Percentiles rank a stretch among this genome's conserved stretches.
Evolutionary conservation across 2,329 filamentous ascomycete genomes (phyloP).

Genomic region (Colletotrichum tanaceti): DNA sequence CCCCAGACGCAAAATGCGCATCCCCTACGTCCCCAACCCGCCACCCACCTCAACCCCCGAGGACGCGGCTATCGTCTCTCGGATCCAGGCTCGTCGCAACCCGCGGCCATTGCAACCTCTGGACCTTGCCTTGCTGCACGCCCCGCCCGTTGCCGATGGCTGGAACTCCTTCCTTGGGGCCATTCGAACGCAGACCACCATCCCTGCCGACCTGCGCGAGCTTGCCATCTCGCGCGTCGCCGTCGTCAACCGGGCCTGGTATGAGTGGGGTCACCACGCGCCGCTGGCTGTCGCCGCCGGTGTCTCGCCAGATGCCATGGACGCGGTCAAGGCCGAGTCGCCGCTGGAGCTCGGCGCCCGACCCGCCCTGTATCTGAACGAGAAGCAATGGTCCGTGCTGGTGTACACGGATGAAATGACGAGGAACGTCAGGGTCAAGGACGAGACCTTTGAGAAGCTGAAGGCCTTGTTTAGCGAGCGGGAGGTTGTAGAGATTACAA

Average conservation of each 20-base stretch:
- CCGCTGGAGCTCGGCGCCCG: slow-evolving; percentile 45
- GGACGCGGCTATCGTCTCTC: slow-evolving; percentile 69
- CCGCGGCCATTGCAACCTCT: slow-evolving; percentile 79
- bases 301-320: slow-evolving; percentile 63
- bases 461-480: slow-evolving; percentile 72
- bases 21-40: slow-evolving; percentile 72
- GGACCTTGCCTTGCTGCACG: slow-evolving; percentile 81
- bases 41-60: slow-evolving; percentile 57
- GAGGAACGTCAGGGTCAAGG: slow-evolving; percentile 73
- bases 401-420: slow-evolving; percentile 89
- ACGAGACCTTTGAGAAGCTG: slow-evolving; percentile 74
- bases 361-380: slow-evolving; percentile 58
- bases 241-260: slow-evolving; percentile 83
- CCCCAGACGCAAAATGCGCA: slow-evolving; percentile 65
- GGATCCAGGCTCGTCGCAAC: slow-evolving; percentile 72
- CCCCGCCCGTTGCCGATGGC: slow-evolving; percentile 78
- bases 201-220: slow-evolving; percentile 73
- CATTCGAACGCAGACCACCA: slow-evolving; percentile 64
- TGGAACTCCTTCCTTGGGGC: slow-evolving; percentile 78
- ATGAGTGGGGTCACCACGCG: slow-evolving; percentile 85
- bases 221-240: slow-evolving; percentile 85
- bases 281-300: slow-evolving; percentile 72
- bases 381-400: slow-evolving; percentile 75
- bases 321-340: slow-evolving; percentile 53
- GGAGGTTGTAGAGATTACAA: slow-evolving; percentile 84